A percentile compares a stretch with the other conserved stretches of the same genome.
These are phyloP conservation scores for Colletotrichum simmondsii DNA, from an alignment of 2,329 filamentous ascomycete genomes.

Conservation along the genomic window DNA sequence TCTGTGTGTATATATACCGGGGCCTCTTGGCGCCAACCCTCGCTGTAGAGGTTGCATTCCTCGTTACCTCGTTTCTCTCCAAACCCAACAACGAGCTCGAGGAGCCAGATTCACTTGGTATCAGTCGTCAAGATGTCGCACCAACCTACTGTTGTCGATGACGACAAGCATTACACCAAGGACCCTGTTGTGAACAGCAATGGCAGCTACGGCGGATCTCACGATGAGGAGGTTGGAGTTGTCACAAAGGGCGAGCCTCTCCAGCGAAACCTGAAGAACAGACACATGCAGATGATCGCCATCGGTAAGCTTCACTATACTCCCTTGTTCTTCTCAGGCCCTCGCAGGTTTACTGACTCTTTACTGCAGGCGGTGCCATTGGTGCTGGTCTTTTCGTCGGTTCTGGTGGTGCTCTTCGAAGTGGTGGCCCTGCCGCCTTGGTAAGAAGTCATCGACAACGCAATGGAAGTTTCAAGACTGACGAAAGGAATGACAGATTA, in stretches of 20 bases:
- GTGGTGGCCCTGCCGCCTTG: constrained; percentile 58
- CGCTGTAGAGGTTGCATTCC: neutral
- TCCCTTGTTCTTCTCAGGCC: constrained; percentile 37
- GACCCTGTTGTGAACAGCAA: constrained; percentile 11
- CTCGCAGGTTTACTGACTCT: constrained; percentile 53
- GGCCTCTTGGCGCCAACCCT: neutral
- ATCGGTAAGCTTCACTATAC: constrained; percentile 51
- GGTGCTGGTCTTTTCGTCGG: constrained; percentile 73
- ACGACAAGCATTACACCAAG: constrained; percentile 26
- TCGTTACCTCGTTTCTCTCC: neutral
- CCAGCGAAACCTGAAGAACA: constrained; percentile 56
- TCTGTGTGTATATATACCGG: constrained; percentile 14
- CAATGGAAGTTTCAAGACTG: neutral
- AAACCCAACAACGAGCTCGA: neutral
- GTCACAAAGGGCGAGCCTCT: constrained; percentile 41
- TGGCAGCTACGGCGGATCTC: constrained; percentile 18
- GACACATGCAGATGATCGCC: constrained; percentile 72
- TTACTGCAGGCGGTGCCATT: constrained; percentile 72
- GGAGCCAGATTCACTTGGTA: neutral
- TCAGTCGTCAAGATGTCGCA: constrained; percentile 20
- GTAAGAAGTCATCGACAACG: constrained; percentile 45
- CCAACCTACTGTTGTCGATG: constrained; percentile 10
- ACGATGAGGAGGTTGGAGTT: constrained; percentile 49
- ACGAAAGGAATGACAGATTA: constrained; percentile 38
- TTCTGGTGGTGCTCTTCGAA: constrained; percentile 62